Evolutionary conservation across 495 filamentous ascomycete genomes (phyloP), one percentile per base, ranked within the genome.

Genomic region (Ascodesmis nigricans): DNA sequence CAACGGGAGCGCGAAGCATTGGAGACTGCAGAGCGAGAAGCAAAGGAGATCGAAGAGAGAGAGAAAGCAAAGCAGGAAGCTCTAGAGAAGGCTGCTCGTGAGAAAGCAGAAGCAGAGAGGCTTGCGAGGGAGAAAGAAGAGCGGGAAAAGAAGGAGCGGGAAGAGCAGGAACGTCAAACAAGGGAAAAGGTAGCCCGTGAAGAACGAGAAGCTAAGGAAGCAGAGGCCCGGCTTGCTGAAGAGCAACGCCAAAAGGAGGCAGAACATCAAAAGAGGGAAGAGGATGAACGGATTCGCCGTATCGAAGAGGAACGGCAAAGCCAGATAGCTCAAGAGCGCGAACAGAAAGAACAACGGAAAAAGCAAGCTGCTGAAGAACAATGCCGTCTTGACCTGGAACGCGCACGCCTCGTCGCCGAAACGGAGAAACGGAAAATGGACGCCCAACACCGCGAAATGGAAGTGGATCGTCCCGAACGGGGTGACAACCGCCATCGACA

Each of bases 401-500:
- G 36, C 20, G 18, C 4, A 15, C 38, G 38, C 3, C 31, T 17
- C 28, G 18, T n/a, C 9, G 35, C 35, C 18, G 39, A 42, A 35
- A 34, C 22, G 3, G 21, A 25, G 26, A 17, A 24, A 23, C 27
- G 31, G 7, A 35, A 44, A 24, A 34, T 11, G 9, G 20, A 31
- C 22, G 32, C 11, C 41, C 24, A 26, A 9, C 23, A n/a, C n/a
- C n/a, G n/a, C n/a, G n/a, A n/a, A n/a, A n/a, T 35, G 4, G 44
- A 46, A 23, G 44, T 43, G 34, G 31, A 43, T 18, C 43, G 35
- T 5, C 41, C 18, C 31, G 15, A 13, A 20, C 40, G 36, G 23
- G 48, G 40, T 10, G 49, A 50, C 24, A 38, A 52, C 23, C 36
- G 36, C 21, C 49, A 48, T 23, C 43, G 28, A 5, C 39, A 29